Evolutionary conservation across 2,329 filamentous ascomycete species (phyloP).

Genomic region (Ophiostoma ips): DNA sequence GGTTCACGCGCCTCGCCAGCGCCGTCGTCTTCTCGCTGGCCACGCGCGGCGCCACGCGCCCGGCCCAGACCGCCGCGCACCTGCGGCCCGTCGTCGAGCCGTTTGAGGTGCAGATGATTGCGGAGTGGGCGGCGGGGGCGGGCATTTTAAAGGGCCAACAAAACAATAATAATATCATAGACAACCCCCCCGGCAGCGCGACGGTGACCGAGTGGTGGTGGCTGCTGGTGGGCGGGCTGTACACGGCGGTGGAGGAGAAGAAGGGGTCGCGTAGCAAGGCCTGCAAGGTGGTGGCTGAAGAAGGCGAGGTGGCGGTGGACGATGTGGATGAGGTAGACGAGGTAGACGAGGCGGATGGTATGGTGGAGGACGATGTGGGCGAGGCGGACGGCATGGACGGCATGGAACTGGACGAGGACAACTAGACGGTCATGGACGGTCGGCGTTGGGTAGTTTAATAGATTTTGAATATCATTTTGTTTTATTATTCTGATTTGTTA

Average conservation of each 20-base stretch:
- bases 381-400: not conserved
- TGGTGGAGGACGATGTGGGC: not conserved
- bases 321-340: no score
- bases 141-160: conserved; percentile 29
- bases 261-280: not conserved
- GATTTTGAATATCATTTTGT: no score
- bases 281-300: not conserved
- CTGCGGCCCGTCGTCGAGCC: conserved; percentile 45
- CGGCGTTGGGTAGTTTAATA: no score
- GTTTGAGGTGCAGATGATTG: conserved; percentile 46
- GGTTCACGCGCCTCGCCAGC: conserved; percentile 52
- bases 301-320: no score
- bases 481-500: no score
- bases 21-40: conserved; percentile 49
- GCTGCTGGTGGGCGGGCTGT: conserved; percentile 35
- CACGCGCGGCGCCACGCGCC: conserved; percentile 43
- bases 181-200: conserved; percentile 19
- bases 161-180: not conserved
- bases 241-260: not conserved
- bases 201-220: conserved; percentile 54
- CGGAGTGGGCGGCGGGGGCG: conserved; percentile 42
- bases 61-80: conserved; percentile 37
- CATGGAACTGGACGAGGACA: not conserved
- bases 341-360: no score
- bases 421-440: no score